A percentile compares a stretch with the other conserved stretches of the same genome.
Conservation (phyloP, 768 basidiomycete species). For the Erythrobasidium yunnanense region DNA sequence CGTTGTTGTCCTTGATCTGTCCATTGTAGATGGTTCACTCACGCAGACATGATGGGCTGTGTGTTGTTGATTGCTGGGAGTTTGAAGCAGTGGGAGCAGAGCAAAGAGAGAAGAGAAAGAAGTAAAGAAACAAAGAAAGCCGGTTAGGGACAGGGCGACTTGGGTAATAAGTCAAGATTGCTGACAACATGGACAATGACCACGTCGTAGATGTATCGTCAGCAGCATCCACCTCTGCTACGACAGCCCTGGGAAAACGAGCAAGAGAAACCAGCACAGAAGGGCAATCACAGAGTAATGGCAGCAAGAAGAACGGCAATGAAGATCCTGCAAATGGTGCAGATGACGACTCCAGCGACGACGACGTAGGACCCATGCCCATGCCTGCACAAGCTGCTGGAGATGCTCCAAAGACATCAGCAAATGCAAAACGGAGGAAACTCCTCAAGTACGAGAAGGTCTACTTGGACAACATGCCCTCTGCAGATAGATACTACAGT, state of each 20-base stretch:
- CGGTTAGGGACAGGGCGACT: background rate
- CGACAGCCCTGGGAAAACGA: slow-evolving; percentile 18
- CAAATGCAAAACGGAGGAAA: slow-evolving; percentile 40
- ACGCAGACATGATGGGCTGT: background rate
- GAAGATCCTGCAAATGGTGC: slow-evolving; percentile 35
- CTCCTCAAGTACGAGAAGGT: slow-evolving; percentile 87
- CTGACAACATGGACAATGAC: no score
- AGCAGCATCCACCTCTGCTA: no score
- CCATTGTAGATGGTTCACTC: no score
- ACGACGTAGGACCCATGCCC: slow-evolving; percentile 82
- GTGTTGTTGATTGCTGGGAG: background rate
- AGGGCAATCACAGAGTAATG: background rate
- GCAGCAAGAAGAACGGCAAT: slow-evolving; percentile 25
- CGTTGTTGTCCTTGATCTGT: background rate
- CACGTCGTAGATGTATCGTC: background rate
- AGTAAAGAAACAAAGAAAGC: background rate
- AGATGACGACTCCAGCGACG: slow-evolving; percentile 49
- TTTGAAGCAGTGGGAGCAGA: background rate
- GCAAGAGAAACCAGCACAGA: background rate
- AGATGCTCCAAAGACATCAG: slow-evolving; percentile 40
- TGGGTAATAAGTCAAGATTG: background rate
- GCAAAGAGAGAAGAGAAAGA: background rate
- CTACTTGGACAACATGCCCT: slow-evolving; percentile 83
- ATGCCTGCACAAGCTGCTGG: slow-evolving; percentile 43
- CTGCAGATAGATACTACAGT: slow-evolving; percentile 85